phyloP scores from a whole-genome alignment of 2,329 filamentous ascomycete species.

The Malbranchea zuffiana region DNA sequence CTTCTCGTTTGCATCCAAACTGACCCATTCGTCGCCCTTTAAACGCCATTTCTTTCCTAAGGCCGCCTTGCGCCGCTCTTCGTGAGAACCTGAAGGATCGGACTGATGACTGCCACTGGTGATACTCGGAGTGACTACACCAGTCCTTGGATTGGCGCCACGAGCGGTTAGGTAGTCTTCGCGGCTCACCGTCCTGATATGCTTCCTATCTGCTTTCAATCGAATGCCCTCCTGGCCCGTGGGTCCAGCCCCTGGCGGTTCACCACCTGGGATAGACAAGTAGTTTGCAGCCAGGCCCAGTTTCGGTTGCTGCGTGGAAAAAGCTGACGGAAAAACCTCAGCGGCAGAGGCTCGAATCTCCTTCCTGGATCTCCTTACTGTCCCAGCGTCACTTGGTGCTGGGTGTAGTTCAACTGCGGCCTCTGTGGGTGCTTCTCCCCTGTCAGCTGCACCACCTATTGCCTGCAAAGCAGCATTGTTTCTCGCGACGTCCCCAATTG shows the following conservation, averaged over 20 bases:
- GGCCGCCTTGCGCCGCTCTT: constrained; percentile 12
- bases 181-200: constrained; percentile 16
- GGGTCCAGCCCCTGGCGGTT: too few relatives aligned
- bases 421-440: too few relatives aligned
- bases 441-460: too few relatives aligned
- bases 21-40: constrained; percentile 29
- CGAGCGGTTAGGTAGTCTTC: constrained; percentile 27
- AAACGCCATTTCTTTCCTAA: constrained; percentile 23
- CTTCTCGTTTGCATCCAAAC: constrained; percentile 20
- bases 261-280: too few relatives aligned
- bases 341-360: too few relatives aligned
- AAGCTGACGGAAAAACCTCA: too few relatives aligned
- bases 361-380: constrained; percentile 15
- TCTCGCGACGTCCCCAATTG: too few relatives aligned
- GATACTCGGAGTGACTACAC: constrained; percentile 28
- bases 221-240: too few relatives aligned
- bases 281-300: too few relatives aligned
- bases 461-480: too few relatives aligned
- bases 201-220: neutral
- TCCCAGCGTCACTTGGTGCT: constrained; percentile 13
- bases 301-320: too few relatives aligned
- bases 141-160: constrained; percentile 27
- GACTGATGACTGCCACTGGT: constrained; percentile 19
- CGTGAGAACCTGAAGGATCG: constrained; percentile 14
- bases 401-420: constrained; percentile 3